Evolutionary conservation across 371 early-diverging fungal species (phyloP).

Genomic region (Rhizopus sp.): DNA sequence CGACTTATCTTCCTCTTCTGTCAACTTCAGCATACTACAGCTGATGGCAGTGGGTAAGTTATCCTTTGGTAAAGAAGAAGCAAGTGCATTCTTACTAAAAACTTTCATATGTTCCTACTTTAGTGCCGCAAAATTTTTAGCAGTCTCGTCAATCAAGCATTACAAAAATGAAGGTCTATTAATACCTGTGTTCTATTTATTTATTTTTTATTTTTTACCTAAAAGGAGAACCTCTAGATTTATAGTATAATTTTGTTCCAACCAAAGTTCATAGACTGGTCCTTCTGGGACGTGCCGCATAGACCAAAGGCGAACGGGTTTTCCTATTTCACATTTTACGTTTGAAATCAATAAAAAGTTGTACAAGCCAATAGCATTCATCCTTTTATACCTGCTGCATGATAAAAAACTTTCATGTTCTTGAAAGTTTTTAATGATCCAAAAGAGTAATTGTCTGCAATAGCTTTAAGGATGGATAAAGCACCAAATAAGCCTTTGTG

Average conservation of each 20-base stretch:
- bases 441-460: constrained; percentile 8
- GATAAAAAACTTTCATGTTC: too few relatives aligned
- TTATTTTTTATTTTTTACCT: constrained; percentile 2
- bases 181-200: constrained; percentile 9
- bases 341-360: constrained; percentile 3
- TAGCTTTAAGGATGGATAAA: constrained; percentile 6
- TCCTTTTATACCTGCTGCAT: constrained; percentile 31
- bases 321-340: constrained; percentile 7
- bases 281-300: constrained; percentile 13
- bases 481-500: constrained; percentile 8
- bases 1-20: constrained; percentile 14
- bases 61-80: constrained; percentile 12
- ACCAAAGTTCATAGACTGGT: constrained; percentile 12
- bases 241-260: constrained; percentile 11
- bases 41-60: constrained; percentile 6
- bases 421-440: too few relatives aligned
- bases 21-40: constrained; percentile 17
- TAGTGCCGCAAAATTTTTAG: constrained; percentile 3
- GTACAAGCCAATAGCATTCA: background rate
- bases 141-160: constrained; percentile 15
- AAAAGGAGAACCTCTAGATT: constrained; percentile 8
- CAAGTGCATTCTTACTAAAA: constrained; percentile 6
- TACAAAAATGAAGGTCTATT: constrained; percentile 12
- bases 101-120: constrained; percentile 10
- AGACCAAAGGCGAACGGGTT: constrained; percentile 12